Base-by-base conservation (phyloP, 2,329 filamentous ascomycete genomes). In the Diplodia sapinea region DNA sequence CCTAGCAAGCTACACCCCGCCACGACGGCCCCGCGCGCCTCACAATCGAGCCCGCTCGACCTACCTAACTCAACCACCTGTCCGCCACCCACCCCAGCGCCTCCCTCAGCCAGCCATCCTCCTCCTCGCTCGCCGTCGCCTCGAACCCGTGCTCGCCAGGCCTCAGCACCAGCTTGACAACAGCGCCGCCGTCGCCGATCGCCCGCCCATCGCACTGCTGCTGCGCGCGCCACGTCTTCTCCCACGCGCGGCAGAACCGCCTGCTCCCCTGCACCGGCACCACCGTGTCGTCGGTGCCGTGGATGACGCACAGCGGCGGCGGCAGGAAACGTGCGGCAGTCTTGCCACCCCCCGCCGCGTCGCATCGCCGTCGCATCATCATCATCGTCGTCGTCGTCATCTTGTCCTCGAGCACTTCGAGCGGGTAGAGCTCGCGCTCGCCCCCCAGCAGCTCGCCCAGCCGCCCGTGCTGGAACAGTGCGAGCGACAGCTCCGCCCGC, bases 81-180 rank as follows among this genome's bases (percentile, higher is more conserved):
- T 72, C 68, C 55, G 73, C 71, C 49, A 76, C 73, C 29, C 71
- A 72, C 4, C 64, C n/a, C 20, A 68, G 68, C 29, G 64, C 68
- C 67, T 47, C 52, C 23, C 52, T 23, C 50, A 66, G 23, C 64
- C 64, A 66, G 38, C 40, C 11, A 43, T 66, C 52, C 17, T 59
- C 52, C 8, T 56, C 64, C 20, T 20, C 29, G 13, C 43, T 49
- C 8, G 52, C 63, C 36, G 9, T 17, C 9, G 29, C 54, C 26
- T 77, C 76, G 56, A 78, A 78, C 8, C 76, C 77, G 70, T 78
- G 77, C 47, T 77, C 74, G 55, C 69, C 61, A 2, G 55, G 47
- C 23, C 47, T 4, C 17, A 0, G 71, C 71, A 13, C 72, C 26
- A 52, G 69, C 62, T 63, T 74, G 1, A 76, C 68, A 61, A 11